Conservation (phyloP, 2,329 filamentous ascomycete species). For the Bipolaris zeicola region DNA sequence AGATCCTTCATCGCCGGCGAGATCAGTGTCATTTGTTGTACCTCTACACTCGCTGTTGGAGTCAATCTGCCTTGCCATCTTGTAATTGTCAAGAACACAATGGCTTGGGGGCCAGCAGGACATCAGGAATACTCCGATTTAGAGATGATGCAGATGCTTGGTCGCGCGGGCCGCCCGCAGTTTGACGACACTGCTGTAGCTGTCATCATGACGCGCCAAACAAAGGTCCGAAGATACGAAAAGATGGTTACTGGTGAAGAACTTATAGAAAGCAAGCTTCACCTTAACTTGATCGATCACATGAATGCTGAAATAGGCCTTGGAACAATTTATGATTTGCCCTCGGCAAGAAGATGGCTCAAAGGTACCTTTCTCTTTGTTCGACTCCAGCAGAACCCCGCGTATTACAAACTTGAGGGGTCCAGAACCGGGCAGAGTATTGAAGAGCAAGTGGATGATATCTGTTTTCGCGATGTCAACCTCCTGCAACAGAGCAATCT, state of each 20-base stretch:
- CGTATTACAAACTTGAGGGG: conserved; percentile 69
- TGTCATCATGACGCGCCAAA: conserved; percentile 76
- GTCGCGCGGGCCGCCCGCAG: conserved; percentile 80
- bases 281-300: conserved; percentile 80
- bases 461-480: conserved; percentile 71
- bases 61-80: conserved; percentile 84
- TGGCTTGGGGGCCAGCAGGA: conserved; percentile 60
- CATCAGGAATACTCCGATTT: conserved; percentile 77
- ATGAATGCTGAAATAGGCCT: conserved; percentile 83
- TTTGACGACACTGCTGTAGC: conserved; percentile 78
- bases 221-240: conserved; percentile 70
- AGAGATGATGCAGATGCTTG: conserved; percentile 90
- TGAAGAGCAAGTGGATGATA: conserved; percentile 69
- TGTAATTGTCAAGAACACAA: conserved; percentile 81
- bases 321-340: conserved; percentile 69
- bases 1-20: conserved; percentile 70
- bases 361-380: conserved; percentile 78
- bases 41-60: conserved; percentile 81
- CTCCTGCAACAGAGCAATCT: conserved; percentile 67
- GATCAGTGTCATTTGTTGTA: conserved; percentile 84
- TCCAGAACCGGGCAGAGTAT: conserved; percentile 56
- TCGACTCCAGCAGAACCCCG: conserved; percentile 71
- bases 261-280: conserved; percentile 75
- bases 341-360: conserved; percentile 75
- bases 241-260: conserved; percentile 75